Conservation (phyloP, 2,329 filamentous ascomycete species). For the Pseudogymnoascus sp. region DNA sequence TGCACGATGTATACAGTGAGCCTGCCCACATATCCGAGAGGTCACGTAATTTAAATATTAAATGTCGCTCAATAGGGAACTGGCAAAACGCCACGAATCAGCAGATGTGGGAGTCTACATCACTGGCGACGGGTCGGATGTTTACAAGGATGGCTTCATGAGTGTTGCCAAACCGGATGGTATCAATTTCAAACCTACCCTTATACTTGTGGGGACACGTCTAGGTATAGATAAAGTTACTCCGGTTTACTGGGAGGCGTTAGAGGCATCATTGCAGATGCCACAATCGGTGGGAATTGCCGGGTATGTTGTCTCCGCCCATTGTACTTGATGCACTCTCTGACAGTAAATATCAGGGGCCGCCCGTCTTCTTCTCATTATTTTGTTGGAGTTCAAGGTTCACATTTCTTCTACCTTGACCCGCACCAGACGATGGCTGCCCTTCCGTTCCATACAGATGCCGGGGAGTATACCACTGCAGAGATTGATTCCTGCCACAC, state of each 20-base stretch:
- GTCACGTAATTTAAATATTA: slow-evolving; percentile 14
- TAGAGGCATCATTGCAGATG: slow-evolving; percentile 76
- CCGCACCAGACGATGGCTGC: slow-evolving; percentile 78
- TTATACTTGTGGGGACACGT: slow-evolving; percentile 81
- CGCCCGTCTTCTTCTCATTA: slow-evolving; percentile 76
- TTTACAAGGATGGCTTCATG: slow-evolving; percentile 85
- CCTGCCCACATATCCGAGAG: slow-evolving; percentile 11
- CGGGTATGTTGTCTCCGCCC: slow-evolving; percentile 49
- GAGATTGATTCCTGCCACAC: slow-evolving; percentile 84
- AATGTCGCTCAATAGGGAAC: slow-evolving; percentile 45
- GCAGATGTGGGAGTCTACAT: slow-evolving; percentile 72
- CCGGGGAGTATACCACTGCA: slow-evolving; percentile 53
- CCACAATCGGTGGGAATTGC: slow-evolving; percentile 93
- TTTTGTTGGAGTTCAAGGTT: slow-evolving; percentile 64
- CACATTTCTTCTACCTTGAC: slow-evolving; percentile 87
- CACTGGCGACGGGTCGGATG: slow-evolving; percentile 80
- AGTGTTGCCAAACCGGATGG: slow-evolving; percentile 62
- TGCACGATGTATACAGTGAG: slow-evolving; percentile 85
- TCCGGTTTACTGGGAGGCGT: slow-evolving; percentile 88
- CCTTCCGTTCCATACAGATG: slow-evolving; percentile 53
- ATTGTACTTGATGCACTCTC: neutral
- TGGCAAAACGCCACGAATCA: slow-evolving; percentile 57
- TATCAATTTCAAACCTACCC: slow-evolving; percentile 65
- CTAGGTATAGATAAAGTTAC: slow-evolving; percentile 92
- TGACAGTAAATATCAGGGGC: slow-evolving; percentile 47